Evolutionary conservation across 2,329 filamentous ascomycete species (phyloP).

Genomic region (Calonectria pteridis): DNA sequence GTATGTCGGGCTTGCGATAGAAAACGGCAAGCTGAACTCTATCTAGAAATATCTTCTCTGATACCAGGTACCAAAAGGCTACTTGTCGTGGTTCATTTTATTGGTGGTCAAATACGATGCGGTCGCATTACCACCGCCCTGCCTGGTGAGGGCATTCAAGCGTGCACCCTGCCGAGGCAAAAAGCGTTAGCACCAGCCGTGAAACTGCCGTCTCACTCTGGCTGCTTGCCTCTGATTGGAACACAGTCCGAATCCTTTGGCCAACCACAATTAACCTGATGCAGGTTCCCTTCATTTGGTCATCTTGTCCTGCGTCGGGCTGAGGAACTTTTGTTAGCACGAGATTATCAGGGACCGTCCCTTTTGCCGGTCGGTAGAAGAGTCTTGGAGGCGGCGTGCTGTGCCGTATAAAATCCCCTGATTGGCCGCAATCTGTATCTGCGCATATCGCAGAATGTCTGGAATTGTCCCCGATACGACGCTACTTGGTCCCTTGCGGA

Average conservation of each 20-base stretch:
- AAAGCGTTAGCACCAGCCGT: conserved; percentile 4
- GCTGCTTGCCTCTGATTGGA: conserved; percentile 3
- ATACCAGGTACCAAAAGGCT: neutral
- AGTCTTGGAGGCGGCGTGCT: neutral
- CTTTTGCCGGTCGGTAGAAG: conserved; percentile 12
- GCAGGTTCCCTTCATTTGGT: neutral
- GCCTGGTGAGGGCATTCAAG: neutral
- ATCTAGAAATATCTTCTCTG: conserved; percentile 1
- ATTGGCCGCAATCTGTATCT: neutral
- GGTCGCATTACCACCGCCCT: neutral
- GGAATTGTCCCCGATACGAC: neutral
- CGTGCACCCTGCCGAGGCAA: conserved; percentile 3
- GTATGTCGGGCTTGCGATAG: conserved; percentile 11
- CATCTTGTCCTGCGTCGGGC: neutral
- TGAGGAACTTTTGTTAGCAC: neutral
- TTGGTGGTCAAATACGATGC: conserved; percentile 15
- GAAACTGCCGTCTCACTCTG: neutral
- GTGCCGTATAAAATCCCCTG: neutral
- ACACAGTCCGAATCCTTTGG: conserved; percentile 1
- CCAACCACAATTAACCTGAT: neutral
- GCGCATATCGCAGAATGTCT: neutral
- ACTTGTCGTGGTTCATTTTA: neutral
- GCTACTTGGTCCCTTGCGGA: neutral
- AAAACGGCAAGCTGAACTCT: conserved; percentile 20
- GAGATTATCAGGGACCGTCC: neutral